Base-by-base conservation (phyloP, 108 stramenopile species). In the Skeletonema potamos region DNA sequence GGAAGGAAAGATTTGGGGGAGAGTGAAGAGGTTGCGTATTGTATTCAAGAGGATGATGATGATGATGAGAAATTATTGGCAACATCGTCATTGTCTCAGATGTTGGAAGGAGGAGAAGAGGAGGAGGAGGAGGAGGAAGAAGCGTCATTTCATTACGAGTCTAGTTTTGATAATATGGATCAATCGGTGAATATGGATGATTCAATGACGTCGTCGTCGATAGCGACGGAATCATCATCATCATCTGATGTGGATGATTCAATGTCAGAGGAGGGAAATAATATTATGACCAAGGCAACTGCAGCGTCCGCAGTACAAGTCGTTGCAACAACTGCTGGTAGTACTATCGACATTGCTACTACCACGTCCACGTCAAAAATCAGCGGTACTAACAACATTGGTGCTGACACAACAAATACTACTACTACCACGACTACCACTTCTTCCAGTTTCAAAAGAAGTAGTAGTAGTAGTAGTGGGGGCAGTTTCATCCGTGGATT, bases 151-250 rank as follows among this genome's bases (percentile, higher is more conserved):
- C 8, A 22, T 24, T 51, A 20, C 48, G 75, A 76, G 20, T 76
- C 75, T n/a, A 76, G 65, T 51, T 62, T 68, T 67, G 18, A 22
- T 34, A 65, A 75, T 6, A 69, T 69, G 54, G 75, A 76, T 46
- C 36, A 59, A n/a, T 59, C 58, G 5, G 58, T 59, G 10, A 59
- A 76, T 10, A 69, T 69, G 54, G 75, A 76, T 33, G 68, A 76
- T 7, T 76, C 75, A 27, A 24, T 63, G 11, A 55, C 46, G 56
- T 51, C 59, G 13, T 44, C 41, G 33, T 58, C n/a, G n/a, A n/a
- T n/a, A n/a, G n/a, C n/a, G n/a, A n/a, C n/a, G n/a, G n/a, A n/a
- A n/a, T n/a, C n/a, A n/a, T n/a, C 28, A 54, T 24, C 66, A 3
- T 74, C 66, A 27, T 26, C 43, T 20, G 9, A 6, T 13, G 43